Evolutionary conservation across 345 rosid genomes (phyloP), one percentile per base, ranked within the genome.

Genomic region (Melaleuca alternifolia): DNA sequence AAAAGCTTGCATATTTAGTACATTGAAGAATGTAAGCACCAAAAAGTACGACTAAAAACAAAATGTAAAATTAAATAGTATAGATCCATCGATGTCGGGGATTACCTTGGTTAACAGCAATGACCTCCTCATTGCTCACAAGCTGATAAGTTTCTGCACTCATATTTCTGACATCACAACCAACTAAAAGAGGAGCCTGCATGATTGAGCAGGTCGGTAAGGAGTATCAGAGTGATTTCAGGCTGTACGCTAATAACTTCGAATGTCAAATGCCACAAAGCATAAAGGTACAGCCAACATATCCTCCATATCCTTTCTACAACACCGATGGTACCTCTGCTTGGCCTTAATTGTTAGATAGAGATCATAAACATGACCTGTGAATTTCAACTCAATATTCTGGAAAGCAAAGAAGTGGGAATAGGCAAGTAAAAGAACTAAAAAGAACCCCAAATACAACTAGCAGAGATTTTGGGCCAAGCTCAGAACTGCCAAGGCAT

Each of bases 161-260:
- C 92, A 97, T 93, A 86, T 94, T 94, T 90, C 99, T 93, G 86
- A 96, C 93, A 91, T 97, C 99, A 86, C 99, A 97, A 81, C 99
- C 99, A 82, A 97, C 82, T 93, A 96, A 89, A 90, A 97, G 99
- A 10, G 99, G 99, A 61, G 99, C 95, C 99, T 97, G 94, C 91
- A 92, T 48, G 86, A 62, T 33, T 85, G 48, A 6, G 14, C 83
- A 84, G 18, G 57, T 48, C 54, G 57, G 71, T 59, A 24, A 41
- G 59, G 51, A 89, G 30, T 53, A 54, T 50, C 76, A 41, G 18
- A 51, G 84, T 82, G 28, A 50, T 50, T 33, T 76, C 50, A n/a
- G 14, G 50, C 10, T 20, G 57, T 20, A 54, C 20, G 57, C 57
- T 21, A 21, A 54, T 54, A 54, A 54, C 57, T 54, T 21, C 10